Conservation (phyloP, 2,329 filamentous ascomycete species). For the Fusarium udum region DNA sequence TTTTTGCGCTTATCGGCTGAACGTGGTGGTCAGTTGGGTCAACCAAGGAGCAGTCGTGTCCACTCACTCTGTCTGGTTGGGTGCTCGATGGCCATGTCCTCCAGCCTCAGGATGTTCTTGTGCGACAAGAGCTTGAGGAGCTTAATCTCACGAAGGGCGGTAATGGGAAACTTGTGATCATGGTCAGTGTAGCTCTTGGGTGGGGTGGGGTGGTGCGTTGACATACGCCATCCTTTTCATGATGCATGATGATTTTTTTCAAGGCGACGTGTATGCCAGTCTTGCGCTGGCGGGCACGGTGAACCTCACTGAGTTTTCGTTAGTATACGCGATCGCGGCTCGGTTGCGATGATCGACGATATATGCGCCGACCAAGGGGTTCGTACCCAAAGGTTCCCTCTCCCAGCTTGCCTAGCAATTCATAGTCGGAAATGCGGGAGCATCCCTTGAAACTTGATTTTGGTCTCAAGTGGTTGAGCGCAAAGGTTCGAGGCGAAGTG, state of each 20-base stretch:
- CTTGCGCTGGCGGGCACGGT: conserved; percentile 82
- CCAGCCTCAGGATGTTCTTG: conserved; percentile 83
- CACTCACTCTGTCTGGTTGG: conserved; percentile 66
- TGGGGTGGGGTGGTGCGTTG: conserved; percentile 1
- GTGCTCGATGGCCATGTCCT: conserved; percentile 96
- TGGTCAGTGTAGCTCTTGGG: conserved; percentile 14
- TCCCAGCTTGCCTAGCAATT: conserved; percentile 83
- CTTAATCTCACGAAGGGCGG: conserved; percentile 96
- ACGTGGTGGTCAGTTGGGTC: conserved; percentile 9
- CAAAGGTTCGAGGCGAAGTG: conserved; percentile 65
- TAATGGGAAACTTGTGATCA: conserved; percentile 85
- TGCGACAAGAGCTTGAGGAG: conserved; percentile 95
- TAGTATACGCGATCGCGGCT: conserved; percentile 4
- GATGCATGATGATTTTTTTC: conserved; percentile 99
- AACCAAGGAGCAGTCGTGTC: neutral
- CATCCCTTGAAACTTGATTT: conserved; percentile 80
- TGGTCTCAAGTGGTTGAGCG: conserved; percentile 64
- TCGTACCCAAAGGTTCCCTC: conserved; percentile 92
- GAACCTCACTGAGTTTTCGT: conserved; percentile 73
- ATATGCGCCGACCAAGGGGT: conserved; percentile 16
- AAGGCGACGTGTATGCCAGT: conserved; percentile 82
- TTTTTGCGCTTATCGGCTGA: conserved; percentile 81
- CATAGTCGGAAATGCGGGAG: conserved; percentile 83
- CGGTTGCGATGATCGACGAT: conserved; percentile 14
- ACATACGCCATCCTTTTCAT: conserved; percentile 93